phyloP scores from a whole-genome alignment of 2,329 filamentous ascomycete species.

The Cyphellophora attinorum region DNA sequence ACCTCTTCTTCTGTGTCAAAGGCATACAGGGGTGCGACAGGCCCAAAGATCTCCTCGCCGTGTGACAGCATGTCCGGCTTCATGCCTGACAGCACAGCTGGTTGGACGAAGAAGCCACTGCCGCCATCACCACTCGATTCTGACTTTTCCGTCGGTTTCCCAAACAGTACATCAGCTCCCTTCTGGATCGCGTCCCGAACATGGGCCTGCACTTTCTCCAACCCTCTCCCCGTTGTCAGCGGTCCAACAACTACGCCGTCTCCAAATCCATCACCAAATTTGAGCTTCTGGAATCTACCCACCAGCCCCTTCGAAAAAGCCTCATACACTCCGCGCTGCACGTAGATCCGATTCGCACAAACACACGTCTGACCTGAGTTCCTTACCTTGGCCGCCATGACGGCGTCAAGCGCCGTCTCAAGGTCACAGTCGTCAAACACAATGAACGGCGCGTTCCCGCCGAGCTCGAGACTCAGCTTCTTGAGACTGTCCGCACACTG shows the following conservation, averaged over 20 bases:
- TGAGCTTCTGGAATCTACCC: background rate
- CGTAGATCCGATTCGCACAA: conserved; percentile 62
- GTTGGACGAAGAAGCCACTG: conserved; percentile 7
- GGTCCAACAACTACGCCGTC: background rate
- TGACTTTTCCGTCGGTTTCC: too few species aligned
- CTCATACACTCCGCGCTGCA: conserved; percentile 70
- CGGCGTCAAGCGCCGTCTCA: conserved; percentile 14
- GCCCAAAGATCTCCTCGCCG: conserved; percentile 17
- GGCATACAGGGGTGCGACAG: conserved; percentile 51
- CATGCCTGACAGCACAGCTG: conserved; percentile 7
- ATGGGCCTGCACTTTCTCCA: conserved; percentile 3
- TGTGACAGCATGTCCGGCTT: conserved; percentile 8
- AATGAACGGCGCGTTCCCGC: conserved; percentile 31
- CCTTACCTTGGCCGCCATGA: conserved; percentile 11
- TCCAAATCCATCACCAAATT: conserved; percentile 1
- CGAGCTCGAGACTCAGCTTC: conserved; percentile 33
- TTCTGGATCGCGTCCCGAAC: conserved; percentile 14
- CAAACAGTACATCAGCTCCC: conserved; percentile 17
- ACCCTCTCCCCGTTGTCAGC: background rate
- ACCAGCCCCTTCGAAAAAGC: conserved; percentile 48
- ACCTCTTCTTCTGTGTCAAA: conserved; percentile 26
- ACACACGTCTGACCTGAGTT: conserved; percentile 13
- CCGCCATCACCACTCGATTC: too few species aligned
- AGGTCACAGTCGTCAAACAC: conserved; percentile 31
- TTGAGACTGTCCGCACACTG: conserved; percentile 27